These are phyloP conservation scores for Colletotrichum paranaense DNA, from an alignment of 2,329 filamentous ascomycete genomes.

Conservation along the genomic window DNA sequence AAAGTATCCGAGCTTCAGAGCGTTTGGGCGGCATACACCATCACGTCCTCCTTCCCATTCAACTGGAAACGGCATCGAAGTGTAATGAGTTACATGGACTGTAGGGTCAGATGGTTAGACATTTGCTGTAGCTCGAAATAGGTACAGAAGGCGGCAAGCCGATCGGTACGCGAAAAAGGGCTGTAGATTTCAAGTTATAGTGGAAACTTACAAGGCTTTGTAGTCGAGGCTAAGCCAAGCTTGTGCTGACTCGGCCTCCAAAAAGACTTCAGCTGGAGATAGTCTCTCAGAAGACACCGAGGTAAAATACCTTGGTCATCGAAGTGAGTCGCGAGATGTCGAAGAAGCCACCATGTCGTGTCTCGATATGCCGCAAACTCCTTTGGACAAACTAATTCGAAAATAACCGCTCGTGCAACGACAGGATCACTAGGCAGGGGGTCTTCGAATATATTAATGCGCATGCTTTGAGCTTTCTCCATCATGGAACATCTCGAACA, in stretches of 20 bases:
- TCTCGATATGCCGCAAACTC: slow-evolving; percentile 52
- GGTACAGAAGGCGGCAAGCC: not conserved
- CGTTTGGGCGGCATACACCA: slow-evolving; percentile 57
- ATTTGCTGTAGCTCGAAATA: no score
- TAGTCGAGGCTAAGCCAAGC: slow-evolving; percentile 43
- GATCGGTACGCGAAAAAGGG: not conserved
- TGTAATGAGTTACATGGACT: slow-evolving; percentile 44
- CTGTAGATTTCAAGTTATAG: no score
- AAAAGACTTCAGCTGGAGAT: slow-evolving; percentile 39
- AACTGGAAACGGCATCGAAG: slow-evolving; percentile 40
- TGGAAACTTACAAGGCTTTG: slow-evolving; percentile 43
- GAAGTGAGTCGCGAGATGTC: slow-evolving; percentile 41
- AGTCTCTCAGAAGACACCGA: slow-evolving; percentile 40
- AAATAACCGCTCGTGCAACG: slow-evolving; percentile 49
- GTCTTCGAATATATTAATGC: slow-evolving; percentile 52
- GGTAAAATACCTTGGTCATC: slow-evolving; percentile 37
- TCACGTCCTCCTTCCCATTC: slow-evolving; percentile 41
- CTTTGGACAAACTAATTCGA: slow-evolving; percentile 52
- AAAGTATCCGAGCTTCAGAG: slow-evolving; percentile 58
- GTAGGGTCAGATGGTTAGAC: not conserved
- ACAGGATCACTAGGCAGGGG: slow-evolving; percentile 48
- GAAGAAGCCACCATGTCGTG: slow-evolving; percentile 52
- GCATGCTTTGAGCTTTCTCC: slow-evolving; percentile 42
- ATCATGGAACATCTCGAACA: slow-evolving; percentile 51
- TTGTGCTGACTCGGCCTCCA: slow-evolving; percentile 29